Base-by-base conservation (phyloP, 1,284 basidiomycete genomes). In the Gymnopus androsaceus region DNA sequence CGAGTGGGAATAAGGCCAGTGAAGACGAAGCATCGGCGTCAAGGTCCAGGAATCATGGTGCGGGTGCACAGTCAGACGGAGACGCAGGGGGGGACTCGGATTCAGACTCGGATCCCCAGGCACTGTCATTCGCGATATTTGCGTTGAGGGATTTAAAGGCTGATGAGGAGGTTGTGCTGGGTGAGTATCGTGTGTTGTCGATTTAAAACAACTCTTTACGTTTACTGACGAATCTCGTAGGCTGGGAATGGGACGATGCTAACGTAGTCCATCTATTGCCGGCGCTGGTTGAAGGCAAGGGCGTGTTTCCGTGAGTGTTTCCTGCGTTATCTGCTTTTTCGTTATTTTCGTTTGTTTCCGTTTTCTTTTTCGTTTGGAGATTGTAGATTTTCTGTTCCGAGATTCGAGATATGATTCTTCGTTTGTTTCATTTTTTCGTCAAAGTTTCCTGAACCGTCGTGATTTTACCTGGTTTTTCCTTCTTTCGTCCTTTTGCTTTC, bases 171-270 rank as follows among this genome's bases (percentile, higher is more conserved):
- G 84, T 98, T 37, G 85, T 95, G 0, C 72, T 98, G 0, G 92
- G 90, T 0, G n/a, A n/a, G n/a, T n/a, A n/a, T n/a, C n/a, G n/a
- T n/a, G n/a, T n/a, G n/a, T n/a, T n/a, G n/a, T n/a, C n/a, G n/a
- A n/a, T n/a, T n/a, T n/a, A n/a, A n/a, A n/a, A n/a, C n/a, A n/a
- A n/a, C n/a, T n/a, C n/a, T n/a, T n/a, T n/a, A n/a, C n/a, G n/a
- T n/a, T n/a, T n/a, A n/a, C n/a, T n/a, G n/a, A n/a, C n/a, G n/a
- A n/a, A n/a, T n/a, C n/a, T n/a, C n/a, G n/a, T n/a, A n/a, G n/a
- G n/a, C n/a, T 98, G 95, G 94, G 94, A 97, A 68, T 98, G 95
- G 95, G 95, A 97, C 63, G 95, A 98, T 65, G 85, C 86, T 4
- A 92, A 94, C 66, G 86, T 91, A 0, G 85, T 97, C 0, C 95